Base-by-base conservation (phyloP, 306 rosid species). In the Acacia acuminata region DNA sequence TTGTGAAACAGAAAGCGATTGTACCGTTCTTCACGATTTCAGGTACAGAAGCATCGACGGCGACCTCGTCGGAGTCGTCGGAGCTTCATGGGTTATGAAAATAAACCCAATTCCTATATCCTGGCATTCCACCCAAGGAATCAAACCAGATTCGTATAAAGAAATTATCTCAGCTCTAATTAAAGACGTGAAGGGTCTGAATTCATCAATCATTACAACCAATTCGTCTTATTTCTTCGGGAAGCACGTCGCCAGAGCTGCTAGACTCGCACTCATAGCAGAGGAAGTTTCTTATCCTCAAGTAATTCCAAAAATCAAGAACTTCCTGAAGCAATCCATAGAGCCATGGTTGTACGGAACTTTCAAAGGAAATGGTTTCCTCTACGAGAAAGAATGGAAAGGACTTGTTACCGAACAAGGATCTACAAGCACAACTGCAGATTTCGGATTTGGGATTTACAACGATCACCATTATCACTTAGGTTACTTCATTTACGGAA, bases 281-380 rank as follows among this genome's bases (percentile, higher is more conserved):
- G 98, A 96, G 82, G 98, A 96, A 82, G 90, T 93, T 30, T 69
- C 79, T 36, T 90, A 73, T 50, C 84, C 65, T 27, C 86, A 92
- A 74, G 96, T 88, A 81, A 84, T 93, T 72, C 92, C 98, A 0
- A 51, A 27, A 5, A 32, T 96, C 36, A 85, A 66, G 73, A 88
- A 85, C 89, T 96, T 78, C 56, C 75, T 96, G 90, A 93, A 86
- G 86, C 93, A 88, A 30, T 58, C 93, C 17, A 88, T 93, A 74
- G 91, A 92, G 88, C 97, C 98, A 1, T 96, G 99, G 99, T 43
- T 96, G 75, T 84, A 85, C 42, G 99, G 99, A 48, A 90, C 85
- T 74, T 92, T 88, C 13, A 71, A 61, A 58, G 94, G 91, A 42
- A 96, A 96, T 88, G 99, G 99, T 6, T 96, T 96, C 82, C 89